Evolutionary conservation across 768 basidiomycete species (phyloP).

Genomic region (Tylopilus sp.): DNA sequence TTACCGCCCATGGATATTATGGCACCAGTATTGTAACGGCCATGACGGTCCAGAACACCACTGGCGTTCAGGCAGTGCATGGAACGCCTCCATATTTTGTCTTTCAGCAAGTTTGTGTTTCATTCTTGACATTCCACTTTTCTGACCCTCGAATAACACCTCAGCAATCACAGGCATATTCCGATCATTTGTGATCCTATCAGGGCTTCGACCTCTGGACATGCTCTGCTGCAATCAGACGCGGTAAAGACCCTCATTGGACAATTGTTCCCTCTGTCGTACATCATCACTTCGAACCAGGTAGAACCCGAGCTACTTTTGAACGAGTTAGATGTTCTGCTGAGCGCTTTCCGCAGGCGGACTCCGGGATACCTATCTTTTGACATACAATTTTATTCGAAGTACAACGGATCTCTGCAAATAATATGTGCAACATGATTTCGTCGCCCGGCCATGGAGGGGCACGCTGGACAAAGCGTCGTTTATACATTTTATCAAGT

Average conservation of each 20-base stretch:
- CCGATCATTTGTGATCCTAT: conserved; percentile 86
- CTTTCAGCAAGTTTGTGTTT: conserved; percentile 57
- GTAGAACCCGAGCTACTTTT: conserved; percentile 73
- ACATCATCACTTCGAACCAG: conserved; percentile 82
- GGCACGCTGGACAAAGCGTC: conserved; percentile 63
- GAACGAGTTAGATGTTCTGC: conserved; percentile 18
- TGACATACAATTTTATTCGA: conserved; percentile 62
- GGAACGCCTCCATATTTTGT: conserved; percentile 69
- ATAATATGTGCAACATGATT: conserved; percentile 78
- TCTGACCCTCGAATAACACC: conserved; percentile 43
- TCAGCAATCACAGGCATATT: conserved; percentile 32
- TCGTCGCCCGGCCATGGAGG: conserved; percentile 69
- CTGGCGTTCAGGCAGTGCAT: conserved; percentile 74
- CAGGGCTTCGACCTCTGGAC: conserved; percentile 87
- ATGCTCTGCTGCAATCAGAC: conserved; percentile 64
- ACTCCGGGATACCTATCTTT: conserved; percentile 62
- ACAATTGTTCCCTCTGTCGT: conserved; percentile 68
- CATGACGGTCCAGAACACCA: conserved; percentile 86
- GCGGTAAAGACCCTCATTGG: conserved; percentile 58
- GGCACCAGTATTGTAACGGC: conserved; percentile 83
- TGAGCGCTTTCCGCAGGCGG: conserved; percentile 39
- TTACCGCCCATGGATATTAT: conserved; percentile 74
- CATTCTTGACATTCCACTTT: neutral
- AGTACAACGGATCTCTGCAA: conserved; percentile 58
- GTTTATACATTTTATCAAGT: conserved; percentile 88